phyloP scores from a whole-genome alignment of 2,329 filamentous ascomycete species.

The Ceratocystis cacaofunesta region DNA sequence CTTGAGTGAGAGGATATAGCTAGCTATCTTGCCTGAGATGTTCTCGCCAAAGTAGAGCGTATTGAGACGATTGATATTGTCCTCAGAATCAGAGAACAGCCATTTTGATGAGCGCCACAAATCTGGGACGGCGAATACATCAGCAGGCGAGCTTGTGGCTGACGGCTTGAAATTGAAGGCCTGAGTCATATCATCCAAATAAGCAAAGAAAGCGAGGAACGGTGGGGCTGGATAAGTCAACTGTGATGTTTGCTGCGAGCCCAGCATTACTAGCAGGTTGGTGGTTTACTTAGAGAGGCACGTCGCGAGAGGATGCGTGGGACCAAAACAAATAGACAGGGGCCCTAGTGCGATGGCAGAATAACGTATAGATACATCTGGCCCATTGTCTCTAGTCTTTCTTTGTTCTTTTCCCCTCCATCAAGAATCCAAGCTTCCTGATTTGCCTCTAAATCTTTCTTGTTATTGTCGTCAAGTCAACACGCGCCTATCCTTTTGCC shows the following conservation, averaged over 20 bases:
- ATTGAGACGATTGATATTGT: slow-evolving; percentile 19
- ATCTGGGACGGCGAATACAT: slow-evolving; percentile 50
- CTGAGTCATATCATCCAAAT: neutral
- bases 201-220: neutral
- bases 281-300: neutral
- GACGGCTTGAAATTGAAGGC: neutral
- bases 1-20: slow-evolving; percentile 16
- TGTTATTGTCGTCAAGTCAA: neutral
- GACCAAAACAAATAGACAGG: slow-evolving; percentile 5
- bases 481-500: neutral
- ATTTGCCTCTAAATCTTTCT: neutral
- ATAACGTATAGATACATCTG: neutral
- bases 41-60: slow-evolving; percentile 32
- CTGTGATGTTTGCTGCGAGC: no score
- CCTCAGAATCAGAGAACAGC: slow-evolving; percentile 25
- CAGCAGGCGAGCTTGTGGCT: slow-evolving; percentile 23
- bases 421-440: neutral
- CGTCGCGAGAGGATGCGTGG: neutral
- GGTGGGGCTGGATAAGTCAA: neutral
- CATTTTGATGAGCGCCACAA: slow-evolving; percentile 43
- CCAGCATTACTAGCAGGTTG: neutral
- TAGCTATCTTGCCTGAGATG: slow-evolving; percentile 18
- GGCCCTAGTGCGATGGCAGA: neutral
- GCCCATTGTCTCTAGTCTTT: neutral
- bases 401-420: neutral